Conservation (phyloP, 2,329 filamentous ascomycete species). For the Trichoderma sp. region DNA sequence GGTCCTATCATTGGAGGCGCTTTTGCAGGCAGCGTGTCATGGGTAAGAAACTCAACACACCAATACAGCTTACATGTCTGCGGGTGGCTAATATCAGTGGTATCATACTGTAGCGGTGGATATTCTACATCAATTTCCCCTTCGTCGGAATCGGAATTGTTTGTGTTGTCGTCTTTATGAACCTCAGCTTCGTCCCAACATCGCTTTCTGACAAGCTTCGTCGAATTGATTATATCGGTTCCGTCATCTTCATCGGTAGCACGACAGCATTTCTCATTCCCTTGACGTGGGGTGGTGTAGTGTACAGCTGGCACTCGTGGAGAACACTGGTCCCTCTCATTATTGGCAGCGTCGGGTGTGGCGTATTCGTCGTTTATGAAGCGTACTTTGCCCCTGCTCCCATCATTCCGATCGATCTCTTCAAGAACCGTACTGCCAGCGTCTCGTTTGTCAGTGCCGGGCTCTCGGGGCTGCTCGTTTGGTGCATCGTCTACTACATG, state of each 20-base stretch:
- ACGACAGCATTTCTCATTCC: background rate
- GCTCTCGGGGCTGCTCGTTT: background rate
- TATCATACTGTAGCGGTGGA: background rate
- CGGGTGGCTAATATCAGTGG: background rate
- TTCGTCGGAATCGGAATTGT: background rate
- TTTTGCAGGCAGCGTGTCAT: background rate
- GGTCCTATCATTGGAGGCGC: background rate
- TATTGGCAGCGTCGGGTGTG: background rate
- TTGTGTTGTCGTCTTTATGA: background rate
- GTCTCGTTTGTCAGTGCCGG: background rate
- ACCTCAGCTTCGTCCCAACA: background rate
- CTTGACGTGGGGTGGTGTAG: background rate
- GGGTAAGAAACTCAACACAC: background rate
- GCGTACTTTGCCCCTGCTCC: background rate
- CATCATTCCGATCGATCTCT: background rate
- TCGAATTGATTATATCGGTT: background rate
- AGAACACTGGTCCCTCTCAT: background rate
- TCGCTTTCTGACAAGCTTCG: background rate
- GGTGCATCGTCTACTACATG: background rate
- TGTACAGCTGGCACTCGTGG: background rate
- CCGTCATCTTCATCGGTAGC: background rate
- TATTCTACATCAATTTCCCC: background rate
- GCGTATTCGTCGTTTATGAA: background rate
- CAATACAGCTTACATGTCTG: background rate
- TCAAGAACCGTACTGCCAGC: background rate